phyloP scores from a whole-genome alignment of 2,329 filamentous ascomycete genomes.

The Thermothelomyces thermophilus region DNA sequence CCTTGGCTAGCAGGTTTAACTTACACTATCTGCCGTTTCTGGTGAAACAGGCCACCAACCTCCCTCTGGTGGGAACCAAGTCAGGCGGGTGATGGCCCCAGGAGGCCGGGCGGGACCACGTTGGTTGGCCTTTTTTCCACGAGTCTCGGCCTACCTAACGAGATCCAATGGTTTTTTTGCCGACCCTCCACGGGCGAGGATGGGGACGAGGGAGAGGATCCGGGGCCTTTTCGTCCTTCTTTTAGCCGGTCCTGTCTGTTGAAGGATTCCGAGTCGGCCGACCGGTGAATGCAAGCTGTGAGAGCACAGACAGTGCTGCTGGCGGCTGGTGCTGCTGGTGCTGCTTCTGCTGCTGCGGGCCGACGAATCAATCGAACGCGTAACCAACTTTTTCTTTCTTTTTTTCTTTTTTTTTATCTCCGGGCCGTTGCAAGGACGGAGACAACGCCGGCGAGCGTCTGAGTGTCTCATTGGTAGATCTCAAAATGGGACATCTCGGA shows the following conservation, averaged over 20 bases:
- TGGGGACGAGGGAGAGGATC: background rate
- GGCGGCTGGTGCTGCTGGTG: background rate
- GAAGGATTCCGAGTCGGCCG: constrained; percentile 1
- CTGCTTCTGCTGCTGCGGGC: background rate
- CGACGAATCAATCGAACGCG: background rate
- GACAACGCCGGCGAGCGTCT: background rate
- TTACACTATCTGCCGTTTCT: background rate
- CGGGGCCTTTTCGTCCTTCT: background rate
- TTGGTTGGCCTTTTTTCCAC: no score
- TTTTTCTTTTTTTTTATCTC: background rate
- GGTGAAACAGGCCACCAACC: no score
- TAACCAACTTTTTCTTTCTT: background rate
- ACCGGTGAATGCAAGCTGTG: constrained; percentile 5
- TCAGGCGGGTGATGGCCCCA: no score
- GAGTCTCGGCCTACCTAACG: no score
- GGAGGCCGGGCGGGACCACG: no score
- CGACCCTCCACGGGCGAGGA: background rate
- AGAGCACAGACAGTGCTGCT: background rate
- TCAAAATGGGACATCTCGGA: no score
- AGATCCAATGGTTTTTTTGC: no score
- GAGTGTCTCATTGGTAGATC: no score
- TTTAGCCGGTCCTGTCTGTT: background rate
- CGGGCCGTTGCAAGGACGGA: background rate
- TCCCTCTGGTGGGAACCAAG: no score
- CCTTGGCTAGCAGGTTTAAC: background rate